Evolutionary conservation across 2,329 filamentous ascomycete species (phyloP).

Genomic region (Talaromyces sp.): DNA sequence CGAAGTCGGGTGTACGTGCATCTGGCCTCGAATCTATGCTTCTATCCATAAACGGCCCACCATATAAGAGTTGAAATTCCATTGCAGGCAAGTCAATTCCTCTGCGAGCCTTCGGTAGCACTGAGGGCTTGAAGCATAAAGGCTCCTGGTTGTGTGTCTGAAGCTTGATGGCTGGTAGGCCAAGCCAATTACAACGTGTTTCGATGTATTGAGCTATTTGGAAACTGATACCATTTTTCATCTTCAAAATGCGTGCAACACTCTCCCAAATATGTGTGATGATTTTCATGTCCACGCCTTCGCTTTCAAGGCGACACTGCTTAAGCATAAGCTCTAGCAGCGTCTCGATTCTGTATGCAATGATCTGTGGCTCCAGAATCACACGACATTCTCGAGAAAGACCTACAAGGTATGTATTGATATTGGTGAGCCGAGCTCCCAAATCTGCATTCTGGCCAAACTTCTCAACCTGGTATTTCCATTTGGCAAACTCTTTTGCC

Average conservation of each 20-base stretch:
- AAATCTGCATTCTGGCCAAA: neutral
- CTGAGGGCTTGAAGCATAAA: slow-evolving; percentile 27
- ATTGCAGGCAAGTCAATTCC: slow-evolving; percentile 48
- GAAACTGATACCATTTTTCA: slow-evolving; percentile 44
- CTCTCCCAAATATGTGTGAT: slow-evolving; percentile 21
- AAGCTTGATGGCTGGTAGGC: slow-evolving; percentile 31
- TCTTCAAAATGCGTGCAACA: slow-evolving; percentile 15
- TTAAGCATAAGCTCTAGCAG: too few relatives aligned
- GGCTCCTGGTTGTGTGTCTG: slow-evolving; percentile 8
- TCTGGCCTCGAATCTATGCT: slow-evolving; percentile 70
- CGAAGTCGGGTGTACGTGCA: slow-evolving; percentile 65
- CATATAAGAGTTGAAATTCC: slow-evolving; percentile 69
- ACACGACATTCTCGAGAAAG: too few relatives aligned
- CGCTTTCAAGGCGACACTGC: too few relatives aligned
- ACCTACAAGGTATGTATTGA: too few relatives aligned
- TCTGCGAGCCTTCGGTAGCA: slow-evolving; percentile 13
- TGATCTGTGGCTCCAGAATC: too few relatives aligned
- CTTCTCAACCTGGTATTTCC: neutral
- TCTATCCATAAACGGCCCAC: slow-evolving; percentile 75
- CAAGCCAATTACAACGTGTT: slow-evolving; percentile 33
- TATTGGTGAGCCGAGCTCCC: too few relatives aligned
- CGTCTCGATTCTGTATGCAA: too few relatives aligned
- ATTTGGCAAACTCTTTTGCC: slow-evolving; percentile 10
- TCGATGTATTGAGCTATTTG: slow-evolving; percentile 42
- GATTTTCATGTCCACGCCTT: slow-evolving; percentile 33